Percentiles rank a stretch among this genome's conserved stretches.
Conservation (phyloP, 345 rosid species). For the Cardamine occulta region DNA sequence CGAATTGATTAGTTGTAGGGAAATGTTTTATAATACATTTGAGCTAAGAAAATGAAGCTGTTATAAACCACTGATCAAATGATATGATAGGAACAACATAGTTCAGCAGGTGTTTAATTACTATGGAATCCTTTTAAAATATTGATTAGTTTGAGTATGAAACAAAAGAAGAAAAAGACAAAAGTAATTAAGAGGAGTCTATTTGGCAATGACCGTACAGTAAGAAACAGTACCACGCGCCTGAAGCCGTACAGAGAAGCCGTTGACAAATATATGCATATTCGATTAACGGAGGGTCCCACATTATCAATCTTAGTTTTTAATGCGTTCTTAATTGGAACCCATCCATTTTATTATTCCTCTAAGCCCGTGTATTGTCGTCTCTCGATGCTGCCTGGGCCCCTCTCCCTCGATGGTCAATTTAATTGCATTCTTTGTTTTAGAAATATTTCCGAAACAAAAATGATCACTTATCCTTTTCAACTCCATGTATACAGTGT, state of each 20-base stretch:
- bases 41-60: not conserved
- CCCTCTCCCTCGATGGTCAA: not conserved
- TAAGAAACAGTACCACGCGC: conserved; percentile 31
- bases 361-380: not conserved
- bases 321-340: conserved; percentile 45
- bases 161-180: conserved; percentile 15
- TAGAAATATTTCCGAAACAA: not conserved
- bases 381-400: conserved; percentile 3
- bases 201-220: conserved; percentile 35
- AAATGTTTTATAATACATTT: too few relatives aligned
- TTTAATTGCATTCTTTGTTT: not conserved
- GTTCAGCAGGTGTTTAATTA: not conserved
- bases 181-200: not conserved
- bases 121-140: not conserved
- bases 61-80: not conserved
- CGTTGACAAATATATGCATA: conserved; percentile 38
- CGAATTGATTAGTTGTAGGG: not conserved
- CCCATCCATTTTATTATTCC: conserved; percentile 32
- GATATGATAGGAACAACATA: not conserved
- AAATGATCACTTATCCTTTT: not conserved
- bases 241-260: conserved; percentile 43
- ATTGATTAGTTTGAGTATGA: not conserved
- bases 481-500: not conserved
- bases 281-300: conserved; percentile 23
- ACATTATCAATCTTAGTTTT: conserved; percentile 4